A percentile compares a stretch with the other conserved stretches of the same genome.
Conservation (phyloP, 768 basidiomycete genomes). For the Tephrocybe sp. region DNA sequence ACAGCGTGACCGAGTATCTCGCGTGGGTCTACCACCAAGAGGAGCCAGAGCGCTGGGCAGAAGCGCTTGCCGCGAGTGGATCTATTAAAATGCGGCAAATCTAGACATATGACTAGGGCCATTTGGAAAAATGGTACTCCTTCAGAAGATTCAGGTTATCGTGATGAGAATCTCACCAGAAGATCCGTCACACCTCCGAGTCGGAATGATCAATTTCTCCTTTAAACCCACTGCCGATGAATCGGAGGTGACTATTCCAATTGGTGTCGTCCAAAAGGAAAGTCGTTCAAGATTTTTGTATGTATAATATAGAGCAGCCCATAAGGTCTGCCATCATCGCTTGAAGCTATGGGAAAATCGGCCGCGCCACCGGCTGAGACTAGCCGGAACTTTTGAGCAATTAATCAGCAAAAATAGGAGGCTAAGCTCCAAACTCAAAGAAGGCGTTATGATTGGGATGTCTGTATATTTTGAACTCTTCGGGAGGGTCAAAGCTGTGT, state of each 20-base stretch:
- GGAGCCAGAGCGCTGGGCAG: neutral
- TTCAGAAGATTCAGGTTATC: neutral
- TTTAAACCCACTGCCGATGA: neutral
- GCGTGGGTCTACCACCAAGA: neutral
- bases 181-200: conserved; percentile 3
- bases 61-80: neutral
- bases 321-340: no score
- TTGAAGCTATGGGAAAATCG: no score
- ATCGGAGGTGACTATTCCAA: neutral
- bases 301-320: no score
- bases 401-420: neutral
- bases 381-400: neutral
- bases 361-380: conserved; percentile 4
- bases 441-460: no score
- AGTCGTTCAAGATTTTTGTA: no score
- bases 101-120: neutral
- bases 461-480: no score
- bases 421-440: neutral
- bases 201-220: neutral
- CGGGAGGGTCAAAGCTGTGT: no score
- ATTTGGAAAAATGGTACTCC: neutral
- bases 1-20: neutral
- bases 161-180: neutral
- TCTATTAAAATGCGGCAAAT: no score
- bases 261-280: no score